Evolutionary conservation across 306 rosid species (phyloP).

Genomic region (Inga laurina): DNA sequence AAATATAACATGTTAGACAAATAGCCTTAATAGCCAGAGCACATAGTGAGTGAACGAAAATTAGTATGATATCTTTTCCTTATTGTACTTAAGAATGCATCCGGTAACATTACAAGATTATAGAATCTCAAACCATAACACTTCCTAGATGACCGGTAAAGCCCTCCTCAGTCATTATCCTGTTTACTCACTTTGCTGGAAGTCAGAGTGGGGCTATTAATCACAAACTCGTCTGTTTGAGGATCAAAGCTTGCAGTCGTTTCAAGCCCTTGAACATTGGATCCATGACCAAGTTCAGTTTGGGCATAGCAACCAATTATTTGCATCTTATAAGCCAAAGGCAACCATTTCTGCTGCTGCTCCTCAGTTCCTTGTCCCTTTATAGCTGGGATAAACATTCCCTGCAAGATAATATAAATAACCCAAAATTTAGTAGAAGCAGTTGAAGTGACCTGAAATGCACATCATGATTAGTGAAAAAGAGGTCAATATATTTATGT

Average conservation of each 20-base stretch:
- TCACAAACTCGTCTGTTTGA: slow-evolving; percentile 75
- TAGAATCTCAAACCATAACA: slow-evolving; percentile 13
- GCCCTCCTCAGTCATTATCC: neutral
- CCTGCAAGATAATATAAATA: slow-evolving; percentile 50
- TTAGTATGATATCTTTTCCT: slow-evolving; percentile 2
- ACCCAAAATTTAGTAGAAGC: slow-evolving; percentile 21
- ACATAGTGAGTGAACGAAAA: neutral
- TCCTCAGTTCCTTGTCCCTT: slow-evolving; percentile 91
- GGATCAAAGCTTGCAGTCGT: slow-evolving; percentile 96
- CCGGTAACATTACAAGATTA: slow-evolving; percentile 7
- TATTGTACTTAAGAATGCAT: slow-evolving; percentile 6
- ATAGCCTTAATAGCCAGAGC: slow-evolving; percentile 11
- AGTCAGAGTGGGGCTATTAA: slow-evolving; percentile 91
- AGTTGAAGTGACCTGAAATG: neutral
- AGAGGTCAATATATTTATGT: neutral
- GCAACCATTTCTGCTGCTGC: slow-evolving; percentile 91
- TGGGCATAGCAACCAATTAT: slow-evolving; percentile 99
- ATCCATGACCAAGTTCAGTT: slow-evolving; percentile 99
- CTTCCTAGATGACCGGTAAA: neutral
- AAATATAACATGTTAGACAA: neutral
- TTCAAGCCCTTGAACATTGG: slow-evolving; percentile 98
- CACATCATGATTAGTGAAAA: neutral
- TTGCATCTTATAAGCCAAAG: slow-evolving; percentile 87
- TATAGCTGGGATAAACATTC: slow-evolving; percentile 90
- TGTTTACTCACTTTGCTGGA: slow-evolving; percentile 83